These are phyloP conservation scores for Sordariomycetes sp. DNA, from an alignment of 2,329 filamentous ascomycete genomes.

Conservation along the genomic window DNA sequence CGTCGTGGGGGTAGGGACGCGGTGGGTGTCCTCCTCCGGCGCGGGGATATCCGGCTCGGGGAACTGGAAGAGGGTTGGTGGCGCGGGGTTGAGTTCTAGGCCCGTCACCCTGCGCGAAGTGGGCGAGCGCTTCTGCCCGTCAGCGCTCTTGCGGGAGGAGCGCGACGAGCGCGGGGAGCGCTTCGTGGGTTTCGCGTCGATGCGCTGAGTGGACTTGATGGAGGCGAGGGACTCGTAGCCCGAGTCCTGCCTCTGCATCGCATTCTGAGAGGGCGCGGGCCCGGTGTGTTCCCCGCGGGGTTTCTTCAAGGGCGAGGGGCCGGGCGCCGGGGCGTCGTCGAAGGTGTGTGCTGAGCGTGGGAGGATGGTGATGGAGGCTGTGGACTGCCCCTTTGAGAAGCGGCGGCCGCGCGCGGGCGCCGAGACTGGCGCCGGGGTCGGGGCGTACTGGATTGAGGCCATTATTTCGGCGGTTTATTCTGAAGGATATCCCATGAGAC, in stretches of 20 bases:
- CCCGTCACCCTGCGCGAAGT: constrained; percentile 13
- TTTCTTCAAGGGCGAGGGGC: background rate
- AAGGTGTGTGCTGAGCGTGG: constrained; percentile 3
- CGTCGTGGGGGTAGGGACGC: constrained; percentile 40
- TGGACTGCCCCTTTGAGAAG: constrained; percentile 2
- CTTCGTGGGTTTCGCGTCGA: constrained; percentile 14
- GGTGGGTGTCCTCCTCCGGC: constrained; percentile 9
- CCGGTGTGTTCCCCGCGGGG: background rate
- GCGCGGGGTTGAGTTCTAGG: constrained; percentile 24
- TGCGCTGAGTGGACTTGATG: constrained; percentile 20
- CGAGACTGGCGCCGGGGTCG: background rate
- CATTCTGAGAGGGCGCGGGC: constrained; percentile 7
- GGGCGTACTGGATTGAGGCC: no score
- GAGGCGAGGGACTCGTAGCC: constrained; percentile 39
- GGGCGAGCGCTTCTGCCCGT: constrained; percentile 6
- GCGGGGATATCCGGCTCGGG: constrained; percentile 25
- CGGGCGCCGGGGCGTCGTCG: background rate
- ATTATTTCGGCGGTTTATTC: background rate
- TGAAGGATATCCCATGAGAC: no score
- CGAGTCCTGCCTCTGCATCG: constrained; percentile 43
- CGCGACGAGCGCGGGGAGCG: constrained; percentile 10
- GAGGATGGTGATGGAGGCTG: constrained; percentile 5
- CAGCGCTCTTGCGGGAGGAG: constrained; percentile 3
- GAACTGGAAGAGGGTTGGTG: constrained; percentile 33
- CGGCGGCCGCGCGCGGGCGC: background rate